Evolutionary conservation across 345 rosid genomes (phyloP).

Genomic region (Cardamine resedifolia): DNA sequence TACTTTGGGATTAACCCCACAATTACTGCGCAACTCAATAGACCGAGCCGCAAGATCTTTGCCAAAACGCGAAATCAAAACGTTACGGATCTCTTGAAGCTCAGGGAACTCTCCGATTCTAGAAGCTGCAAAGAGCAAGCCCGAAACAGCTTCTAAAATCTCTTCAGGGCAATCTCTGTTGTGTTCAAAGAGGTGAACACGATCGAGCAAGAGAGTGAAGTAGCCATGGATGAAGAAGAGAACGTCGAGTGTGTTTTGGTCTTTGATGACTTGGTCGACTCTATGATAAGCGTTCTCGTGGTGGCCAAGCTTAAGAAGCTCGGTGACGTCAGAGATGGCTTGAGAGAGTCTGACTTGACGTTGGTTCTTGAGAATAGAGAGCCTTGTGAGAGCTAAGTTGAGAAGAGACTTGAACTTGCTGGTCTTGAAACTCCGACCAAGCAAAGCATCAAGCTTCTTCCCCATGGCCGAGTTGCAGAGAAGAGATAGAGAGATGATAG

Average conservation of each 20-base stretch:
- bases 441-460: constrained; percentile 70
- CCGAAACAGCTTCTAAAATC: constrained; percentile 68
- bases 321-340: constrained; percentile 68
- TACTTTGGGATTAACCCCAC: constrained; percentile 71
- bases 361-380: constrained; percentile 70
- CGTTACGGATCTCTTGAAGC: constrained; percentile 73
- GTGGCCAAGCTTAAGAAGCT: constrained; percentile 70
- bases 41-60: constrained; percentile 76
- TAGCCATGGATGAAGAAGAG: constrained; percentile 63
- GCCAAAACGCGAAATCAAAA: constrained; percentile 66
- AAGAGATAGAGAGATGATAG: not conserved
- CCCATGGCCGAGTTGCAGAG: constrained; percentile 52
- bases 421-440: constrained; percentile 63
- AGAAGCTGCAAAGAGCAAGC: constrained; percentile 69
- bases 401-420: constrained; percentile 62
- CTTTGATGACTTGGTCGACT: constrained; percentile 51
- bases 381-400: constrained; percentile 66
- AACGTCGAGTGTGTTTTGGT: constrained; percentile 68
- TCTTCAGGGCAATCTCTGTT: constrained; percentile 80
- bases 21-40: constrained; percentile 68
- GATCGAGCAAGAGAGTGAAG: constrained; percentile 61
- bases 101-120: constrained; percentile 94
- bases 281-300: constrained; percentile 79
- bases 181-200: constrained; percentile 61
- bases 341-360: constrained; percentile 54